These are phyloP conservation scores for Ramichloridium luteum DNA, from an alignment of 2,329 filamentous ascomycete species.

Conservation along the genomic window DNA sequence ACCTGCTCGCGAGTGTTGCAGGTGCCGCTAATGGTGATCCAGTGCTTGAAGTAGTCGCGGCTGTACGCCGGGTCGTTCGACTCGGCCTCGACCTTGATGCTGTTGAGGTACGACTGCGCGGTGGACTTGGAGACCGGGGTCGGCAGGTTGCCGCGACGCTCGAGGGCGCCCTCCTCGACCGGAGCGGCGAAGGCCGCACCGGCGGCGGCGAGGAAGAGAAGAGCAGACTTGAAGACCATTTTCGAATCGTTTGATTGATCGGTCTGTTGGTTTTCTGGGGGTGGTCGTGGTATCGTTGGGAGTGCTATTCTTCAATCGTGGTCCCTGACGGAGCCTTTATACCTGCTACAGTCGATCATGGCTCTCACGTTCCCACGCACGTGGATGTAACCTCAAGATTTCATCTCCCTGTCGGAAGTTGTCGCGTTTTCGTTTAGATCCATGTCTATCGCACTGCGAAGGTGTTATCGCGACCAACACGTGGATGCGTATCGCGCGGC, in stretches of 20 bases:
- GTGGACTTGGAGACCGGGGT: constrained; percentile 20
- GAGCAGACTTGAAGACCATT: constrained; percentile 13
- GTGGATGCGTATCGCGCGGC: background rate
- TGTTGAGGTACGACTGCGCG: constrained; percentile 18
- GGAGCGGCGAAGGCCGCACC: constrained; percentile 16
- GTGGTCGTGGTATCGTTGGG: no score
- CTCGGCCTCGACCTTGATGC: constrained; percentile 17
- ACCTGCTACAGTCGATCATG: no score
- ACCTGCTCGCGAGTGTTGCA: constrained; percentile 67
- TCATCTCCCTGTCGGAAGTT: no score
- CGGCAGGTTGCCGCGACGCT: constrained; percentile 19
- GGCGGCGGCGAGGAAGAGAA: constrained; percentile 13
- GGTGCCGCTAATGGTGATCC: constrained; percentile 50
- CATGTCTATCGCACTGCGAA: background rate
- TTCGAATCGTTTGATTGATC: no score
- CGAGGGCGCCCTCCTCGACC: constrained; percentile 7
- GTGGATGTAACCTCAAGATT: no score
- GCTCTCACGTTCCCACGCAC: no score
- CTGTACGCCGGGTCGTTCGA: constrained; percentile 39
- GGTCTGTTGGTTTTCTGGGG: constrained; percentile 2
- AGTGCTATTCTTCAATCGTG: no score
- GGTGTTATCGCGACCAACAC: no score
- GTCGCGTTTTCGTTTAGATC: background rate
- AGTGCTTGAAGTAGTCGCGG: constrained; percentile 59
- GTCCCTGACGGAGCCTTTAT: no score